Conservation (phyloP, 2,329 filamentous ascomycete genomes). For the Fusarium pseudocircinatum region DNA sequence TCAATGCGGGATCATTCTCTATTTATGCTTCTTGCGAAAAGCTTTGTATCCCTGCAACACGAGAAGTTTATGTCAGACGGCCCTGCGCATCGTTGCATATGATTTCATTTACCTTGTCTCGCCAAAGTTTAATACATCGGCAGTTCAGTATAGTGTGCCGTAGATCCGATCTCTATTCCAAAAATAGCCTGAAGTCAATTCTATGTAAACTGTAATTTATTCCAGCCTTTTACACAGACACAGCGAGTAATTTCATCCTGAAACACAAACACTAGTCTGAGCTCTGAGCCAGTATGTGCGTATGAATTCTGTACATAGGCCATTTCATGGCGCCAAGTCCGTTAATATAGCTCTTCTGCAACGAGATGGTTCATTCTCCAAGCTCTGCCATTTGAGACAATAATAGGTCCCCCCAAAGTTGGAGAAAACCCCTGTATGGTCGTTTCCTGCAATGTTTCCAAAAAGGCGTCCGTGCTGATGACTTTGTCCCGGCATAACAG, state of each 20-base stretch:
- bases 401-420: not conserved
- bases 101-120: not conserved
- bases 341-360: too few relatives aligned
- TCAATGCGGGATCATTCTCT: accelerated
- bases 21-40: not conserved
- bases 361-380: not conserved
- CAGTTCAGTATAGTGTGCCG: not conserved
- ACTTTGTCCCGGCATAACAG: not conserved
- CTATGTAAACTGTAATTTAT: too few relatives aligned
- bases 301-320: too few relatives aligned
- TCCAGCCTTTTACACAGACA: not conserved
- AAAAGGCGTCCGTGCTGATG: not conserved
- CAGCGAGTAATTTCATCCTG: not conserved
- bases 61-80: not conserved
- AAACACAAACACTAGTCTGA: not conserved
- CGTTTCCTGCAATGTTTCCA: not conserved
- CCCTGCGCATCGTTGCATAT: accelerated
- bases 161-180: not conserved
- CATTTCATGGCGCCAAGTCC: too few relatives aligned
- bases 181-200: not conserved
- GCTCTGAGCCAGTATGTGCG: too few relatives aligned
- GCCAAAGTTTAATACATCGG: not conserved
- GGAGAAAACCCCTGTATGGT: not conserved
- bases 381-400: not conserved
- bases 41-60: not conserved